Evolutionary conservation across 2,329 filamentous ascomycete species (phyloP), one percentile per base, ranked within the genome.

Genomic region (Epichloe brachyelytri): DNA sequence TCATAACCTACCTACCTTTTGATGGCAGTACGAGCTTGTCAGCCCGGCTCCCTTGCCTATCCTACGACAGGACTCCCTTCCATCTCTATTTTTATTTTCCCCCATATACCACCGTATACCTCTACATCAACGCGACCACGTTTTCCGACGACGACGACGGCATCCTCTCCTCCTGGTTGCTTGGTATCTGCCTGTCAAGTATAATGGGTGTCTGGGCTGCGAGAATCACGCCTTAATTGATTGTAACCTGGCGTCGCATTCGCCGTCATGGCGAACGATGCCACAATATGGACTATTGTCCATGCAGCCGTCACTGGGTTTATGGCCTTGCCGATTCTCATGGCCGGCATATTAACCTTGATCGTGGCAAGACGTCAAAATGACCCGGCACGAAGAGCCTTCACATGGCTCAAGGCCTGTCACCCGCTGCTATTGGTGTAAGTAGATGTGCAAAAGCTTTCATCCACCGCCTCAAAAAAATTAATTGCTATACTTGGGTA

Each of bases 251-350:
- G 19, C 30, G 33, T 30, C 33, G 14, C 22, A 12, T 50, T 43
- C 37, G 19, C 26, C 43, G 33, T 37, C 43, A 51, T 54, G 46
- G 37, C n/a, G 30, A 46, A 43, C 11, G 46, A 39, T 51, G 46
- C 15, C 39, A 45, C 47, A 37, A 11, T 49, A 30, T 54, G 52
- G 52, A 54, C 52, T 10, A 51, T 51, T 12, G 49, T 54, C 49
- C 52, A 54, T 30, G 49, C 49, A 2, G 46, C 49, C 39, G 43
- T 51, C 10, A 46, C 52, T 17, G 52, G 52, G 19, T 54, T 54
- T 22, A 46, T 47, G 43, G n/a, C 46, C 10, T 12, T 54, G 33
- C 52, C 52, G 8, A 49, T 51, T 45, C 33, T 43, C 40, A 49
- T 48, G 33, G 37, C 45, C 6, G 52, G 49, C 10, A 14, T 54